Evolutionary conservation across 2,329 filamentous ascomycete species (phyloP).

Genomic region (Eurotiales sp.): DNA sequence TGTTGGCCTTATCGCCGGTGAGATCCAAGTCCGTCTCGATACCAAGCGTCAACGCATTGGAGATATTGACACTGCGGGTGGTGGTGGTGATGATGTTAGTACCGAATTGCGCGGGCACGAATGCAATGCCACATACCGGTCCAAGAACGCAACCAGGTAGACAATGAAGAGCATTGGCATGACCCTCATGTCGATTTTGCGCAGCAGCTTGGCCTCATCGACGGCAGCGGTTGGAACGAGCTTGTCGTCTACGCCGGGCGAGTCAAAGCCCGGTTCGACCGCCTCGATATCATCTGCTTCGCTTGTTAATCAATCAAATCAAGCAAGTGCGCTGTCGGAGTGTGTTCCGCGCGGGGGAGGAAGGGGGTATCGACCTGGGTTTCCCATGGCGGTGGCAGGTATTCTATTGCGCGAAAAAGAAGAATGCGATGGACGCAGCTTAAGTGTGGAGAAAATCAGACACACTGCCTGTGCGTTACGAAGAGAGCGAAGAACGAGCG

Average conservation of each 20-base stretch:
- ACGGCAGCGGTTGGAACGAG: constrained; percentile 1
- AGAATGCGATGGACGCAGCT: not conserved
- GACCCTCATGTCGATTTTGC: constrained; percentile 20
- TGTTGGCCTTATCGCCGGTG: constrained; percentile 45
- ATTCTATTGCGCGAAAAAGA: too few relatives aligned
- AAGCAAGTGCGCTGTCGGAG: too few relatives aligned
- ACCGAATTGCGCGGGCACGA: too few relatives aligned
- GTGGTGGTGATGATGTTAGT: too few relatives aligned
- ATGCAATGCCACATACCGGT: constrained; percentile 15
- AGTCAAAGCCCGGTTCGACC: constrained; percentile 3
- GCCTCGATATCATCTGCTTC: constrained; percentile 6
- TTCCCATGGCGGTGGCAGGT: not conserved
- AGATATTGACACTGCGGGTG: constrained; percentile 45
- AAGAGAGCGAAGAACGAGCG: too few relatives aligned
- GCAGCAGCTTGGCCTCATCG: constrained; percentile 18
- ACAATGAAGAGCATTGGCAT: constrained; percentile 20
- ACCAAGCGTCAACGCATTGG: constrained; percentile 52
- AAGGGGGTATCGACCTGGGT: not conserved
- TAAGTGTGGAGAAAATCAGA: too few relatives aligned
- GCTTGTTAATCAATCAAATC: not conserved
- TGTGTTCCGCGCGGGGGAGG: not conserved
- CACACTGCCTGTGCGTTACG: too few relatives aligned
- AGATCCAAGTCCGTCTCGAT: constrained; percentile 46
- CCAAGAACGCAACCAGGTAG: constrained; percentile 20
- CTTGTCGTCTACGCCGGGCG: constrained; percentile 8